phyloP scores from a whole-genome alignment of 495 filamentous ascomycete species.

The Penicillium crystallinum region DNA sequence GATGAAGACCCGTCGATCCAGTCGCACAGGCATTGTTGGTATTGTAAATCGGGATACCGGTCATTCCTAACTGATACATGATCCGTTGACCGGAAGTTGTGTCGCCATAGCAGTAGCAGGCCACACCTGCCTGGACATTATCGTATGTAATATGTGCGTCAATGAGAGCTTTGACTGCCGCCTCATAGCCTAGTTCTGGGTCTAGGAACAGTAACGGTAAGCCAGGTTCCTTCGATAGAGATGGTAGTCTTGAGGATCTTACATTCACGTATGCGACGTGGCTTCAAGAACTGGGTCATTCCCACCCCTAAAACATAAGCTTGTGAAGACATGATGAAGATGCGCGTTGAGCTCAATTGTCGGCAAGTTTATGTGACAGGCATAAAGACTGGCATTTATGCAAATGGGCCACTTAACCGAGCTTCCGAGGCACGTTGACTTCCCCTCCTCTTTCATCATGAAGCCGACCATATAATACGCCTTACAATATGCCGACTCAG shows the following conservation, averaged over 20 bases:
- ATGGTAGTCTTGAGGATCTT: not conserved
- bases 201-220: not conserved
- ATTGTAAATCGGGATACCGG: conserved; percentile 78
- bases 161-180: conserved; percentile 63
- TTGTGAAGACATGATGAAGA: conserved; percentile 2
- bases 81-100: conserved; percentile 66
- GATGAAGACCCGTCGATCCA: conserved; percentile 68
- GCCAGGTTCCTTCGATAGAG: not conserved
- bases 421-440: conserved; percentile 8
- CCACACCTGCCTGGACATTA: conserved; percentile 76
- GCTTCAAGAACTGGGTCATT: conserved; percentile 20
- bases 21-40: conserved; percentile 89
- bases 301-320: conserved; percentile 17
- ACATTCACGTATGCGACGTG: conserved; percentile 20
- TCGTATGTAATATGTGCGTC: conserved; percentile 86
- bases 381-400: too few relatives aligned
- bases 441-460: not conserved
- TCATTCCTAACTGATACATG: conserved; percentile 93
- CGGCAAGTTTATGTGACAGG: not conserved
- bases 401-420: conserved; percentile 1
- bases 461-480: not conserved
- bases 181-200: conserved; percentile 20
- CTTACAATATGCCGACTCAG: too few relatives aligned
- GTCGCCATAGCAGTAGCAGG: conserved; percentile 86
- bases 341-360: not conserved